These are phyloP conservation scores for Phascolomyces articulosus DNA, from an alignment of 371 early-diverging fungal genomes.

Conservation along the genomic window DNA sequence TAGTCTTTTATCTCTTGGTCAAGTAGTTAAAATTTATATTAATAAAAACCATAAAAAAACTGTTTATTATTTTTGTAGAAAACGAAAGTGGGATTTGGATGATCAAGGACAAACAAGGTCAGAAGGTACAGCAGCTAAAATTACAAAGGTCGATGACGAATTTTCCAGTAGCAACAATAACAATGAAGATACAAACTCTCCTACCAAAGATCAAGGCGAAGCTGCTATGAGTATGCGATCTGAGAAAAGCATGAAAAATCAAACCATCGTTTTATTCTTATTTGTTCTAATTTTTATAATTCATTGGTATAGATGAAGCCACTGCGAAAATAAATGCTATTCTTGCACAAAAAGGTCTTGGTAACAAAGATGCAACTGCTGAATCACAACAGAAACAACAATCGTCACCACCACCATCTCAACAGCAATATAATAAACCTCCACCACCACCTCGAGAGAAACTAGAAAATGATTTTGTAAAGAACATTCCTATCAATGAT, in stretches of 20 bases:
- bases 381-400: constrained; percentile 8
- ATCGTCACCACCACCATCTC: constrained; percentile 2
- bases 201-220: constrained; percentile 31
- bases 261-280: no score
- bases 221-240: constrained; percentile 16
- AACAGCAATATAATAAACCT: constrained; percentile 2
- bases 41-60: neutral
- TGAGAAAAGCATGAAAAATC: no score
- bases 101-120: constrained; percentile 29
- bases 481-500: constrained; percentile 81
- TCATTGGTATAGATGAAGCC: constrained; percentile 18
- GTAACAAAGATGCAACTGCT: constrained; percentile 10
- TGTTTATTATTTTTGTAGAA: constrained; percentile 21
- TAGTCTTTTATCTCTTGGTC: neutral
- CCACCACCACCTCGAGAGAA: constrained; percentile 13
- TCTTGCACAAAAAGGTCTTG: constrained; percentile 59
- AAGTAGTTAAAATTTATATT: neutral
- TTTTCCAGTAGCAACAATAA: constrained; percentile 6
- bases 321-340: constrained; percentile 50
- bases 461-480: constrained; percentile 47
- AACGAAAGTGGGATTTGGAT: constrained; percentile 54
- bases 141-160: constrained; percentile 24
- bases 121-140: constrained; percentile 24
- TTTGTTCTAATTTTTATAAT: no score
- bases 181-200: neutral